Evolutionary conservation across 2,329 filamentous ascomycete species (phyloP).

Genomic region (Pseudopyricularia javanii): DNA sequence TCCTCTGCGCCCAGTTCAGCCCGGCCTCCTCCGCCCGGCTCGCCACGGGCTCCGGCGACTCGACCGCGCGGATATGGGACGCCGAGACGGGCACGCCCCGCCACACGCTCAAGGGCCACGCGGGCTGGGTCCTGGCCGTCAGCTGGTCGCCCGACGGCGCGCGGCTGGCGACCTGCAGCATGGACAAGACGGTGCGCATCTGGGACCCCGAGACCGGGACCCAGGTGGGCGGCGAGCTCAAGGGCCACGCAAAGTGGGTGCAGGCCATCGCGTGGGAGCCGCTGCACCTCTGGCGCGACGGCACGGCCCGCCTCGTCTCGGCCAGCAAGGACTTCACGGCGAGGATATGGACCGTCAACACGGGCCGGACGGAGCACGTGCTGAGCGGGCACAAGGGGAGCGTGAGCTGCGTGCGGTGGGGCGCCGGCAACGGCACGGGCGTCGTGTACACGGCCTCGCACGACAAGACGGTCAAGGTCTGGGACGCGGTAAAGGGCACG

Average conservation of each 20-base stretch:
- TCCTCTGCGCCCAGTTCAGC: slow-evolving; percentile 76
- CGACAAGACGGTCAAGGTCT: slow-evolving; percentile 86
- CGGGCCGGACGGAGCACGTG: slow-evolving; percentile 67
- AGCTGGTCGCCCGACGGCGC: slow-evolving; percentile 76
- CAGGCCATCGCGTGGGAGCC: slow-evolving; percentile 87
- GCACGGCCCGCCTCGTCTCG: slow-evolving; percentile 69
- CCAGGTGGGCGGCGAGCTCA: slow-evolving; percentile 57
- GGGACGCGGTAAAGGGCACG: slow-evolving; percentile 70
- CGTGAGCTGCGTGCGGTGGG: slow-evolving; percentile 89
- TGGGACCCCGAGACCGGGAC: slow-evolving; percentile 81
- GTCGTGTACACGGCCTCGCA: slow-evolving; percentile 75
- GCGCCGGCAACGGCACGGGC: slow-evolving; percentile 52
- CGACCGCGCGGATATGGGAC: slow-evolving; percentile 87
- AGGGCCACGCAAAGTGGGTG: slow-evolving; percentile 83
- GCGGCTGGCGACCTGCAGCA: slow-evolving; percentile 76
- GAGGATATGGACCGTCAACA: slow-evolving; percentile 73
- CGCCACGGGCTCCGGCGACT: slow-evolving; percentile 74
- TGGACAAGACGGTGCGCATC: slow-evolving; percentile 82
- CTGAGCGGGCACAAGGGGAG: slow-evolving; percentile 80
- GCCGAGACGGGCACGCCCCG: slow-evolving; percentile 85
- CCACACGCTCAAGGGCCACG: slow-evolving; percentile 76
- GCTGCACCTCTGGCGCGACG: slow-evolving; percentile 67
- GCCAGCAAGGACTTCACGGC: slow-evolving; percentile 85
- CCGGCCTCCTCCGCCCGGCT: slow-evolving; percentile 64
- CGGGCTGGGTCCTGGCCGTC: slow-evolving; percentile 80